Base-by-base conservation (phyloP, 2,329 filamentous ascomycete genomes). In the Pyrenochaeta sp. region DNA sequence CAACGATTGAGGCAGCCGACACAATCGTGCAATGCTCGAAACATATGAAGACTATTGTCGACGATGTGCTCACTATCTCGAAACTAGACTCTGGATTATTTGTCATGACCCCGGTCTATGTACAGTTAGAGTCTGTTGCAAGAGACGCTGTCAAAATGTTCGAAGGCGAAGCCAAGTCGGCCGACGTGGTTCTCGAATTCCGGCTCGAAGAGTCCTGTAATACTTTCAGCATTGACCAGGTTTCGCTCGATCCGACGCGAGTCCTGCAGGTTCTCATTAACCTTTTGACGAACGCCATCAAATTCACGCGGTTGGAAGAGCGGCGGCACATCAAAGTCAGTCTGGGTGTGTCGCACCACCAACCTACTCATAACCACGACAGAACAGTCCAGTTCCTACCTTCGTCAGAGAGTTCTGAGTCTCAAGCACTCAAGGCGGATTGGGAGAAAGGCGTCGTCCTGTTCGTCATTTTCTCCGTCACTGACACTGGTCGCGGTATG, bases 11-110 rank as follows among this genome's bases (percentile, higher is more conserved):
- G 18, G 62, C 69, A n/a, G 69, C 69, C 1, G 62, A 75, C 36
- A 77, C 71, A 2, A 76, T 77, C 41, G 69, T 71, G 2, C 63
- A 72, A 6, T 77, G 75, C 51, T 70, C 70, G 1, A 69, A 73
- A 35, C 75, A 77, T 48, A 73, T 75, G 58, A 77, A 76, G 46
- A 60, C 70, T 6, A 76, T 77, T 14, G 73, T 77, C 0, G 74
- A 77, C 41, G 75, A 77, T 44, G 67, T 77, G 13, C 56, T 77
- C 4, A 75, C 72, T 1, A 61, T 75, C 31, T 75, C 72, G 0
- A 77, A 77, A 35, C 60, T 77, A 3, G 74, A 76, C 48, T 74
- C 74, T 0, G 67, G 65, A 2, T 55, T 77, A 8, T 61, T 77
- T 7, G 51, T 65, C 6, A 72, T 76, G 44, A 72, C 69, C 0